A percentile compares a stretch with the other conserved stretches of the same genome.
These are phyloP conservation scores for Wickerhamomyces sydowiorum DNA, from an alignment of 805 yeast genomes.

Conservation along the genomic window DNA sequence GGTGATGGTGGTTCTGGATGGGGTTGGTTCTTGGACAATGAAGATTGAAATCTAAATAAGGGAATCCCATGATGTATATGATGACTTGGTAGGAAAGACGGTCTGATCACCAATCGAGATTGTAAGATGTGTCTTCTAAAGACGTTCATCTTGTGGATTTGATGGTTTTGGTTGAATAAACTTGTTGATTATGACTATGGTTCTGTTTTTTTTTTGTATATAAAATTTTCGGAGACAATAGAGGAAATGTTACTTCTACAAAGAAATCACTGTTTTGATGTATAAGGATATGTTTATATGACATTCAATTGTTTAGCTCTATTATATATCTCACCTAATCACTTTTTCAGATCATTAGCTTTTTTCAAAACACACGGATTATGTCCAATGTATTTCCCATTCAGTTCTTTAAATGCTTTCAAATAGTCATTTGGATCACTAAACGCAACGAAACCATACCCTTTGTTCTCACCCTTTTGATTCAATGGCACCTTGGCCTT, in stretches of 20 bases:
- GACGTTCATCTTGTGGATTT: too few species aligned
- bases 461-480: conserved; percentile 38
- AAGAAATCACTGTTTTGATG: too few species aligned
- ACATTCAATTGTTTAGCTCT: too few species aligned
- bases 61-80: neutral
- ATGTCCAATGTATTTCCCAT: conserved; percentile 70
- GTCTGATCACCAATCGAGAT: neutral
- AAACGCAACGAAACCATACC: conserved; percentile 74
- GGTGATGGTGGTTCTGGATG: neutral
- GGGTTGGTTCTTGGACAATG: neutral
- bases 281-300: too few species aligned
- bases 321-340: conserved; percentile 9
- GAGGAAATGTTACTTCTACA: too few species aligned
- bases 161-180: neutral
- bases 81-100: neutral
- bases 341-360: conserved; percentile 35
- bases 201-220: too few species aligned
- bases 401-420: conserved; percentile 66
- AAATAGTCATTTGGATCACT: conserved; percentile 59
- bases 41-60: neutral
- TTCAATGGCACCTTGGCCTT: conserved; percentile 59
- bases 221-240: too few species aligned
- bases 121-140: neutral
- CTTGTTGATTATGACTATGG: too few species aligned
- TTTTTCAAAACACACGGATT: conserved; percentile 66